Evolutionary conservation across 371 early-diverging fungal genomes (phyloP), one percentile per base, ranked within the genome.

Genomic region (Dinochytrium kinnereticum): DNA sequence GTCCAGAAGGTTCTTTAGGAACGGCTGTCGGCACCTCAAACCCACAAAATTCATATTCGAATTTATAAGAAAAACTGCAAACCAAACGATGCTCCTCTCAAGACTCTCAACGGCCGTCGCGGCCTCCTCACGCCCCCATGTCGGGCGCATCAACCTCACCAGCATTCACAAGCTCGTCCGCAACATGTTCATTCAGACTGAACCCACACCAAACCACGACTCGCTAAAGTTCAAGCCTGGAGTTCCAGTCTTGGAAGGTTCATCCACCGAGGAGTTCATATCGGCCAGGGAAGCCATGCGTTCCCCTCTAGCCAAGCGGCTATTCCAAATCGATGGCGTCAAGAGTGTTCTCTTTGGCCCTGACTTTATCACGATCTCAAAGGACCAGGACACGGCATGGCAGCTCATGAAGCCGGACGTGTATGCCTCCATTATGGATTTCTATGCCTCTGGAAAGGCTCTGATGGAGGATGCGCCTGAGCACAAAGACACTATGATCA

Each of bases 321-420:
- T 98, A 21, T 96, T 98, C 78, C 87, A 89, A 68, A 94, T 98
- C 72, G 94, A 95, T 64, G 98, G 98, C 33, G 91, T 98, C 34
- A 76, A 82, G 24, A 90, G 92, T 19, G 94, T 98, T 1, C 90
- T 97, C 70, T 94, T 93, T 70, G 96, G 97, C 28, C 87, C 91
- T 13, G 97, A 97, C 78, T 97, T 96, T 82, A 91, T 98, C 76
- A 95, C 97, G 0, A 89, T 98, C 71, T 91, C 93, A 55, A 97
- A 96, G 79, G 91, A 94, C 57, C 80, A 88, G 34, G 91, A 87
- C 66, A 88, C 88, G 19, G 88, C 91, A 74, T 98, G 99, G 99
- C 93, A 91, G 78, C 79, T 96, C 71, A 90, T 98, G 90, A 97
- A 97, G 77, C 97, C 96, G n/a, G 96, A 96, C 59, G 88, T 98